These are phyloP conservation scores for Eimeria necatrix DNA, from an alignment of 169 alveolate species.

Conservation along the genomic window DNA sequence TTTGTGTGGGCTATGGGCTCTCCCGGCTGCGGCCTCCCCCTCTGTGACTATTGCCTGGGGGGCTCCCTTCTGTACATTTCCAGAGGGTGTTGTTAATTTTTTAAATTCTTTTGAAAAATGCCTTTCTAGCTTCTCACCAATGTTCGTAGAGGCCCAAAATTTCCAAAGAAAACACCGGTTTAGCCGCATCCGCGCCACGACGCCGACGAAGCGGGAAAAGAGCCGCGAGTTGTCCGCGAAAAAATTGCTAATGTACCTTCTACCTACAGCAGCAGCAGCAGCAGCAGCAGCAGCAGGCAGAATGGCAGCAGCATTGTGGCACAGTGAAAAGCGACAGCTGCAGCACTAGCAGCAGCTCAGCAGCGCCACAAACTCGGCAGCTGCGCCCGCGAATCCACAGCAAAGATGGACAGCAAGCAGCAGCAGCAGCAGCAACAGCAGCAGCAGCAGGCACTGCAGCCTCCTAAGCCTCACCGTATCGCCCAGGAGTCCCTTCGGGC, in stretches of 20 bases:
- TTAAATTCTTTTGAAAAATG: too few relatives aligned
- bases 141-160: slow-evolving; percentile 30
- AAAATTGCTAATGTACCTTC: background rate
- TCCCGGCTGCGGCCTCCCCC: too few relatives aligned
- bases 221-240: background rate
- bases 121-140: background rate
- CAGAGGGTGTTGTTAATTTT: too few relatives aligned
- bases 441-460: background rate
- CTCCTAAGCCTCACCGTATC: too few relatives aligned
- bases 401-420: background rate
- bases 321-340: background rate
- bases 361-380: background rate
- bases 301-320: background rate
- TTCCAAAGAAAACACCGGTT: slow-evolving; percentile 16
- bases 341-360: background rate
- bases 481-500: too few relatives aligned
- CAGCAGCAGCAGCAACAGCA: background rate
- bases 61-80: too few relatives aligned
- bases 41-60: too few relatives aligned
- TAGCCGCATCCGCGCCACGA: background rate
- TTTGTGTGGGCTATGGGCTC: too few relatives aligned
- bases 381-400: too few relatives aligned
- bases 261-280: background rate
- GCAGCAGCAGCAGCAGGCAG: slow-evolving; percentile 43
- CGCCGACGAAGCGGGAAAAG: background rate